phyloP scores from a whole-genome alignment of 257 asterid genomes.

The Solanum etuberosum region DNA sequence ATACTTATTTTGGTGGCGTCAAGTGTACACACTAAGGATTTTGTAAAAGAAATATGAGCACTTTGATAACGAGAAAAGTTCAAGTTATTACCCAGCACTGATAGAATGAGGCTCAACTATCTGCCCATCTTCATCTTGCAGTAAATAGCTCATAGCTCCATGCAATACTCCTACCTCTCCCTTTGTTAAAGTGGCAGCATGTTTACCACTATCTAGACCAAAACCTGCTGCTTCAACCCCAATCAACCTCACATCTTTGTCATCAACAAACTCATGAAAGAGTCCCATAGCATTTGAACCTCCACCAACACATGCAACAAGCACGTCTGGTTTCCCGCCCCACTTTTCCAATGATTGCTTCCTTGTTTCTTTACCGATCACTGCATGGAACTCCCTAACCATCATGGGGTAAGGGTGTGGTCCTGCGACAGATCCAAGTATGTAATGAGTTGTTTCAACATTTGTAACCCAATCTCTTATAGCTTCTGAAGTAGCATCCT shows the following conservation, averaged over 20 bases:
- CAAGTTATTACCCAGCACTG: slow-evolving; percentile 66
- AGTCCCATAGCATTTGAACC: slow-evolving; percentile 97
- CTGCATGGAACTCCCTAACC: slow-evolving; percentile 93
- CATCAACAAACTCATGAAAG: slow-evolving; percentile 84
- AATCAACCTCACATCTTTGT: slow-evolving; percentile 68
- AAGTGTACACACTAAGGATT: background rate
- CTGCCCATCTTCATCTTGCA: slow-evolving; percentile 96
- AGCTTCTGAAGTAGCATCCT: slow-evolving; percentile 98
- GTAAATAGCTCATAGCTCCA: slow-evolving; percentile 94
- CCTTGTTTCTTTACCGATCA: slow-evolving; percentile 92
- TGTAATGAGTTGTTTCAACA: slow-evolving; percentile 89
- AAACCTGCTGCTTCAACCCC: slow-evolving; percentile 98
- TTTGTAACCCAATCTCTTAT: slow-evolving; percentile 94
- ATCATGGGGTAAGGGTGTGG: slow-evolving; percentile 97
- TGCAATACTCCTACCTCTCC: slow-evolving; percentile 93
- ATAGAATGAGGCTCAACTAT: slow-evolving; percentile 91
- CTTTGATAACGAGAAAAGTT: background rate
- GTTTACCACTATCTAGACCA: slow-evolving; percentile 89
- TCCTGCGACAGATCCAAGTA: slow-evolving; percentile 88
- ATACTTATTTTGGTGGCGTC: background rate
- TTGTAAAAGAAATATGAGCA: background rate
- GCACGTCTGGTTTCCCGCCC: slow-evolving; percentile 81
- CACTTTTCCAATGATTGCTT: slow-evolving; percentile 85
- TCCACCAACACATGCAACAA: slow-evolving; percentile 95
- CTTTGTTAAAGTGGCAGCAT: slow-evolving; percentile 84